Base-by-base conservation (phyloP, 2,329 filamentous ascomycete species). In the Scedosporium boydii region DNA sequence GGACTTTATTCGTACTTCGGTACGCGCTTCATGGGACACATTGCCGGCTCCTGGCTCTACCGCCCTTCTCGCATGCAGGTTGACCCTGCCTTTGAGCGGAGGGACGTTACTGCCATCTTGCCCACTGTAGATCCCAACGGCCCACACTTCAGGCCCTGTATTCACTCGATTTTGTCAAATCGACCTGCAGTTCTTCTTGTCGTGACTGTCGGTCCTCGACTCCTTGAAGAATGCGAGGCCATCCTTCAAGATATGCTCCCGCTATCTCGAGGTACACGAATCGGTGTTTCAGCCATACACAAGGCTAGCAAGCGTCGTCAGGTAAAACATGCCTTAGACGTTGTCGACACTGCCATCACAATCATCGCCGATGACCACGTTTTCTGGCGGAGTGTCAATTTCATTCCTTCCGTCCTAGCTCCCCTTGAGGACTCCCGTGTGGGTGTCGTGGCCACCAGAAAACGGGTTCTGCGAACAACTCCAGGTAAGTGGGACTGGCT, bases 401-500 rank as follows among this genome's bases (percentile, higher is more conserved):
- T 82, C 64, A 70, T 85, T 1, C 56, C 67, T 0, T 70, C 75
- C 0, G 64, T 79, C 0, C 69, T 84, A 0, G 76, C 78, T 0
- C 73, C 78, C 0, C 80, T 81, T 27, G 70, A 77, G 57, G 72
- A 85, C 38, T 61, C 66, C 1, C 62, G 65, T 0, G 78, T 87
- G 1, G 84, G 82, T 1, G 73, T 80, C 6, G 84, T 85, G 0
- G 83, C 79, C 0, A 84, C 83, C 6, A 80, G 78, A 67, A 86
- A 87, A 70, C 75, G 76, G 0, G 82, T 83, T 6, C 71, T 73
- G 5, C 77, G 81, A 2, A 72, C 73, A 6, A 61, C 62, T 0
- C 65, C 66, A 0, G 69, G 70, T 3, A 34, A 70, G 1, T 72
- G 69, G 69, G 62, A 61, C 4, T 71, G 71, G 61, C 34, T 42